These are phyloP conservation scores for Amylostereum areolatum DNA, from an alignment of 1,284 basidiomycete genomes.

Conservation along the genomic window DNA sequence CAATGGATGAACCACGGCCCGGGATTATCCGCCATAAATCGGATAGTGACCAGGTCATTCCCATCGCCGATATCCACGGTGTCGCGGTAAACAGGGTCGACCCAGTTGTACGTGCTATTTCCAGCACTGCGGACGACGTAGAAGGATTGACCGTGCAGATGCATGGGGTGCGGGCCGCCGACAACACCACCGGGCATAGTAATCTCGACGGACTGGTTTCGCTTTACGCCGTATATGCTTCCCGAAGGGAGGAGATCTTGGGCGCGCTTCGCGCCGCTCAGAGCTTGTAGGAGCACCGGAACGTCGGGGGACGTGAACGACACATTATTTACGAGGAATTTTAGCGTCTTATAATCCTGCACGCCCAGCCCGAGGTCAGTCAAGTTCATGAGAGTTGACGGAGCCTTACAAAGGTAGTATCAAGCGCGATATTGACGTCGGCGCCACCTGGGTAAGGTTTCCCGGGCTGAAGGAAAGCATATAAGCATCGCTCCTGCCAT, in stretches of 20 bases:
- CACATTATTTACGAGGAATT: not conserved
- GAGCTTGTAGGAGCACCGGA: conserved; percentile 7
- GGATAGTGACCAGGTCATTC: conserved; percentile 22
- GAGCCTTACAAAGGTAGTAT: not conserved
- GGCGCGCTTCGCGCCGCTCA: conserved; percentile 5
- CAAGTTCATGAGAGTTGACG: too few species aligned
- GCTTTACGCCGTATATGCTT: conserved; percentile 18
- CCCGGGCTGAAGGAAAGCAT: conserved; percentile 14
- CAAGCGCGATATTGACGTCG: not conserved
- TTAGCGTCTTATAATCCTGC: too few species aligned
- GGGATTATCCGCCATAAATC: conserved; percentile 35
- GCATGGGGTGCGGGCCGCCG: conserved; percentile 20
- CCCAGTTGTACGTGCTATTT: conserved; percentile 27
- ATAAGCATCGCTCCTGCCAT: not conserved
- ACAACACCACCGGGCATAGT: conserved; percentile 24
- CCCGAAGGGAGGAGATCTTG: conserved; percentile 15
- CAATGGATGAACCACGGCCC: not conserved
- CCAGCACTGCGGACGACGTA: conserved; percentile 21
- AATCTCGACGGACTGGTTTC: conserved; percentile 33
- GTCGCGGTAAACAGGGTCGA: conserved; percentile 28
- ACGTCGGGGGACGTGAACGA: conserved; percentile 3
- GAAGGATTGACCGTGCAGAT: not conserved
- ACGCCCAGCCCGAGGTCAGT: too few species aligned
- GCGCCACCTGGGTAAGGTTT: conserved; percentile 6
- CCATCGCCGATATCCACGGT: conserved; percentile 18